These are phyloP conservation scores for button mushroom (Agaricus bisporus) DNA, from an alignment of 768 basidiomycete genomes.

Conservation along the genomic window DNA sequence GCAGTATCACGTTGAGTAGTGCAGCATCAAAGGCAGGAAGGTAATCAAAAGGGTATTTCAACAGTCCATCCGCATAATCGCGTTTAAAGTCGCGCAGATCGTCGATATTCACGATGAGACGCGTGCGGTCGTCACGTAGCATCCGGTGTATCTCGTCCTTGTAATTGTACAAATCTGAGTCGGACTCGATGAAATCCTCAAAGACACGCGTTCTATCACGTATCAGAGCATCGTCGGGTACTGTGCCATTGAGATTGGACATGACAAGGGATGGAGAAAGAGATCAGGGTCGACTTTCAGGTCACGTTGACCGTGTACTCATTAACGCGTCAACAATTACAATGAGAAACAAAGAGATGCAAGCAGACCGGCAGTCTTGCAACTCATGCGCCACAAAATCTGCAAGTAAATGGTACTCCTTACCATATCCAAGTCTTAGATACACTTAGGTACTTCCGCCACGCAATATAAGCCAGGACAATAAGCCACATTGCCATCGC, in stretches of 20 bases:
- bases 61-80: slow-evolving; percentile 79
- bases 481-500: too few relatives aligned
- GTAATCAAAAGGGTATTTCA: slow-evolving; percentile 83
- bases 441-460: not conserved
- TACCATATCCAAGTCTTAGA: too few relatives aligned
- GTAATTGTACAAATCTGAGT: slow-evolving; percentile 70
- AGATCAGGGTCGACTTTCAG: not conserved
- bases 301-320: slow-evolving; percentile 5
- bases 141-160: slow-evolving; percentile 78
- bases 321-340: slow-evolving; percentile 22
- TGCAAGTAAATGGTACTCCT: too few relatives aligned
- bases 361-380: slow-evolving; percentile 1
- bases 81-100: slow-evolving; percentile 91
- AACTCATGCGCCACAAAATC: too few relatives aligned
- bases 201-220: slow-evolving; percentile 74
- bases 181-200: slow-evolving; percentile 75
- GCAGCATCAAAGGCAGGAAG: slow-evolving; percentile 89
- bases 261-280: slow-evolving; percentile 21
- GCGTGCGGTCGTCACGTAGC: slow-evolving; percentile 75
- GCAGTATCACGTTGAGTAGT: slow-evolving; percentile 64
- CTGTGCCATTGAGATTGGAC: slow-evolving; percentile 49
- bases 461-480: not conserved
- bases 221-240: slow-evolving; percentile 64
- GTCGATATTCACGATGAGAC: slow-evolving; percentile 93
- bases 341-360: slow-evolving; percentile 15